Conservation (phyloP, 805 yeast species). For the Pichia nanzhaoensis region DNA sequence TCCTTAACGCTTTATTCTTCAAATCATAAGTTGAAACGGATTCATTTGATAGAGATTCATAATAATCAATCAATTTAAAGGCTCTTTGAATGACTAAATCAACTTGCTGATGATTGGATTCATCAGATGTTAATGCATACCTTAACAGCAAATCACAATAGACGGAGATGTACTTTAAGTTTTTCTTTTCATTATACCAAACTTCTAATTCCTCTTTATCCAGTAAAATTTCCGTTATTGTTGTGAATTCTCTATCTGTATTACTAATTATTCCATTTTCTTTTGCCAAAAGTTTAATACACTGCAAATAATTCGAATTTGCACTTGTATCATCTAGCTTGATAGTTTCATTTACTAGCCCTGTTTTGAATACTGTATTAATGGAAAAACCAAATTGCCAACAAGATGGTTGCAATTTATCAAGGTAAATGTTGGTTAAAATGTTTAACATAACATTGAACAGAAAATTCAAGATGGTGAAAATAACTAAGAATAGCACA, state of each 20-base stretch:
- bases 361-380: conserved; percentile 29
- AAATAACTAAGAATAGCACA: conserved; percentile 36
- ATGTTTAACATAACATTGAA: conserved; percentile 31
- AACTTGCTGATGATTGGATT: conserved; percentile 20
- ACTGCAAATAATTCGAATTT: conserved; percentile 27
- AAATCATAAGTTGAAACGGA: conserved; percentile 24
- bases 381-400: conserved; percentile 25
- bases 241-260: conserved; percentile 15
- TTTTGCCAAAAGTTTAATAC: conserved; percentile 28
- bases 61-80: conserved; percentile 26
- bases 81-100: conserved; percentile 25
- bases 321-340: conserved; percentile 30
- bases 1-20: conserved; percentile 30
- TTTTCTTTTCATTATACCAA: conserved; percentile 26
- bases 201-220: conserved; percentile 20
- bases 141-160: conserved; percentile 35
- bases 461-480: conserved; percentile 33
- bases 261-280: conserved; percentile 20
- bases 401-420: conserved; percentile 23
- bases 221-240: conserved; percentile 20
- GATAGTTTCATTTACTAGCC: conserved; percentile 34
- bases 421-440: conserved; percentile 27
- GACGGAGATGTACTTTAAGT: conserved; percentile 27
- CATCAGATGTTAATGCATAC: conserved; percentile 32
- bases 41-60: conserved; percentile 20